Percentiles rank a stretch among this genome's conserved stretches.
Conservation (phyloP, 78 protist species). For the Bodo saltans region DNA sequence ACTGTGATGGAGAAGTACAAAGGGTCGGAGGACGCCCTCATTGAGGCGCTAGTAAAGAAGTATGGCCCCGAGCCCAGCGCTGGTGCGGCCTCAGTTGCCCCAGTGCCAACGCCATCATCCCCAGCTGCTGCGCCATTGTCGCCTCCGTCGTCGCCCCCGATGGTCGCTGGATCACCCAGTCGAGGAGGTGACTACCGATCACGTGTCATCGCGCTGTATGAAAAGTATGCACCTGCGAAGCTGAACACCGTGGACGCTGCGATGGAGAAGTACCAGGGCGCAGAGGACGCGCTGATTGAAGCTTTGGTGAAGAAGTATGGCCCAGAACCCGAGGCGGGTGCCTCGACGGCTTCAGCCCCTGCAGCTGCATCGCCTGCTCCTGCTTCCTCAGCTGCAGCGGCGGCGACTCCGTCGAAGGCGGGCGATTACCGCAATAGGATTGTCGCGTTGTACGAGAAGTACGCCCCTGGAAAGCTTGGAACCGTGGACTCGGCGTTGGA, state of each 20-base stretch:
- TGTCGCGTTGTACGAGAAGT: background rate
- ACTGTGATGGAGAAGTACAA: background rate
- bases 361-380: background rate
- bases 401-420: background rate
- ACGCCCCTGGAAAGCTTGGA: background rate
- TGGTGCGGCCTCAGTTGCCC: no score
- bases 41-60: background rate
- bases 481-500: background rate
- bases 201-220: background rate
- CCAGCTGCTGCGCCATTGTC: background rate
- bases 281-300: background rate
- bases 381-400: background rate
- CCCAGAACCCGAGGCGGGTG: constrained; percentile 8
- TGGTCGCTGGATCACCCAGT: background rate
- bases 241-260: background rate
- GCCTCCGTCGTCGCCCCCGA: no score
- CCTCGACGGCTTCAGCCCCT: background rate
- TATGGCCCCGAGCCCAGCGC: no score
- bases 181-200: background rate
- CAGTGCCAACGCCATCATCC: background rate
- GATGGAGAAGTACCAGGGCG: background rate
- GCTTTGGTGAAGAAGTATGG: constrained; percentile 14
- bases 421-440: background rate
- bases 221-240: background rate
- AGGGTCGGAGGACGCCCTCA: background rate